A percentile compares a stretch with the other conserved stretches of the same genome.
phyloP scores from a whole-genome alignment of 306 rosid genomes.

The Dicorynia guianensis region DNA sequence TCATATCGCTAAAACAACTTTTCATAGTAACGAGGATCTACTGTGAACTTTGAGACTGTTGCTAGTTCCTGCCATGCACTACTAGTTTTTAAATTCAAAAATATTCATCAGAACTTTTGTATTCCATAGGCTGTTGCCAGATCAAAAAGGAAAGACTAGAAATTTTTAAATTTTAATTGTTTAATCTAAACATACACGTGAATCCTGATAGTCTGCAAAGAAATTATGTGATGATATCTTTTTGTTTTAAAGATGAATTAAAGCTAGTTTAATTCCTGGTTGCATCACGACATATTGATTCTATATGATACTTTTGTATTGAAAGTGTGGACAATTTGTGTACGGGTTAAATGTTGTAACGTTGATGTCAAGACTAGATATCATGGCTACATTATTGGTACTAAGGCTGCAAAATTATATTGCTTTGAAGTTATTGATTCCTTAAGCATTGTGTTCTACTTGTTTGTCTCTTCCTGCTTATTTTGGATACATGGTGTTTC shows the following conservation, averaged over 20 bases:
- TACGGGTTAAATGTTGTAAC: background rate
- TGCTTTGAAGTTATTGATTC: slow-evolving; percentile 3
- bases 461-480: background rate
- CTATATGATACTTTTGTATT: background rate
- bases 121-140: too few relatives aligned
- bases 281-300: background rate
- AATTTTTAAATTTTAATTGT: too few relatives aligned
- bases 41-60: background rate
- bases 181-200: background rate
- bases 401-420: background rate
- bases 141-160: too few relatives aligned
- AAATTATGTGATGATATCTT: too few relatives aligned
- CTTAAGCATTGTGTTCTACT: background rate
- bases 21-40: background rate
- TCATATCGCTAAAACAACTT: background rate
- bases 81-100: too few relatives aligned
- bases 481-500: background rate
- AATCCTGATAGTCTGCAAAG: background rate
- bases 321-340: slow-evolving; percentile 11
- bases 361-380: background rate
- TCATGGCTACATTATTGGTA: background rate
- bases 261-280: background rate
- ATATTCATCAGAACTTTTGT: background rate
- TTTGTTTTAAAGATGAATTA: too few relatives aligned
- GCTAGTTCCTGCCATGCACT: too few relatives aligned